Conservation (phyloP, 1,284 basidiomycete genomes). For the Naganishia sp. region DNA sequence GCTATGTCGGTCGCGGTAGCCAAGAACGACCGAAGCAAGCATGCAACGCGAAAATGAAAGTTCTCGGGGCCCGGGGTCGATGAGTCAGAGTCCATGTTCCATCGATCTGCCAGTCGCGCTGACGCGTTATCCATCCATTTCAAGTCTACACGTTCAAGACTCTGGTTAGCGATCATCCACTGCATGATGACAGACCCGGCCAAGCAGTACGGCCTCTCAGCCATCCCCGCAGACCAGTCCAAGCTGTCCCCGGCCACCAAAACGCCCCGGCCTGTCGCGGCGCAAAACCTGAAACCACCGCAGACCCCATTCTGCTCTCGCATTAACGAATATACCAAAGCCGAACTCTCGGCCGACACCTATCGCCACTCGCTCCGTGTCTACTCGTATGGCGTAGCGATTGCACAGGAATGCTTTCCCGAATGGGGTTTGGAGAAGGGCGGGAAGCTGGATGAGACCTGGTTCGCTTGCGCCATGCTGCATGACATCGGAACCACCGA, state of each 20-base stretch:
- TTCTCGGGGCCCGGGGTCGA: too few relatives aligned
- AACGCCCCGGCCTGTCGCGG: constrained; percentile 7
- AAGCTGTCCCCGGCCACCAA: constrained; percentile 6
- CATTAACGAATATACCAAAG: constrained; percentile 32
- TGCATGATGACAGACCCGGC: constrained; percentile 11
- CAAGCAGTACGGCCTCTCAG: constrained; percentile 14
- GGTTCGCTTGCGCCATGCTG: constrained; percentile 60
- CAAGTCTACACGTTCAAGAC: too few relatives aligned
- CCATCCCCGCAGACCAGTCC: constrained; percentile 18
- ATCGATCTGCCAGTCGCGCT: too few relatives aligned
- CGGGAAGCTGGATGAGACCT: constrained; percentile 56
- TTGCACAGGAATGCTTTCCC: constrained; percentile 34
- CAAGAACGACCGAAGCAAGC: too few relatives aligned
- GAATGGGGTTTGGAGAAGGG: constrained; percentile 46
- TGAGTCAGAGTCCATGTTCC: too few relatives aligned
- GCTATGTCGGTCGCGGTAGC: too few relatives aligned
- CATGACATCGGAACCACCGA: constrained; percentile 64
- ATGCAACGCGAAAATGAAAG: too few relatives aligned
- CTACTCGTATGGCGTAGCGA: constrained; percentile 45
- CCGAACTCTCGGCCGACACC: constrained; percentile 57
- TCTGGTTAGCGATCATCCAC: too few relatives aligned
- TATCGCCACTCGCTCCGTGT: constrained; percentile 61
- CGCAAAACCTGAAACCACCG: constrained; percentile 29
- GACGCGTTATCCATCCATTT: too few relatives aligned
- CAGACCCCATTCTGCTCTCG: constrained; percentile 31